A percentile compares a stretch with the other conserved stretches of the same genome.
Evolutionary conservation across 306 rosid genomes (phyloP).

Genomic region (Medicago ruthenica): DNA sequence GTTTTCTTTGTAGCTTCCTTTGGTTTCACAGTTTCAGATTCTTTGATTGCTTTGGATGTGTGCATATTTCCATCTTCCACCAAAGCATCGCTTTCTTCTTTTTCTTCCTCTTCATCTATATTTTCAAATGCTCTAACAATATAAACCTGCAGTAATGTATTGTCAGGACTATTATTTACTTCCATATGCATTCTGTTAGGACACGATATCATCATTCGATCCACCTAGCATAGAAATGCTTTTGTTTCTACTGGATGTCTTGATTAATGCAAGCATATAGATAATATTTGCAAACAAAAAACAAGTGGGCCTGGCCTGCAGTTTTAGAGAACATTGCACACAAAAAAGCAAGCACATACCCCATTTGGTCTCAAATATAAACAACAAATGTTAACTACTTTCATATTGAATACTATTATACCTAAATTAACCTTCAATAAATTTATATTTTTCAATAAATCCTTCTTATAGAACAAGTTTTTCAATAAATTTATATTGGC

Average conservation of each 20-base stretch:
- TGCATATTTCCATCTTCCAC: conserved; percentile 32
- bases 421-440: too few species aligned
- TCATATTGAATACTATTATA: too few species aligned
- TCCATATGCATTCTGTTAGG: not conserved
- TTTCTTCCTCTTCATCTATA: conserved; percentile 41
- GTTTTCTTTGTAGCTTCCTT: conserved; percentile 14
- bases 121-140: conserved; percentile 55
- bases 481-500: too few species aligned
- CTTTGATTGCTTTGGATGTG: conserved; percentile 37
- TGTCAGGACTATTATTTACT: conserved; percentile 4
- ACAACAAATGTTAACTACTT: too few species aligned
- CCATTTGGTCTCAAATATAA: too few species aligned
- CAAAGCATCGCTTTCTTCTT: conserved; percentile 20
- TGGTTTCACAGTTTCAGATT: conserved; percentile 29
- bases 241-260: too few species aligned
- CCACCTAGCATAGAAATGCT: too few species aligned
- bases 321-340: not conserved
- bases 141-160: conserved; percentile 55
- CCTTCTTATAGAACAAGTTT: too few species aligned
- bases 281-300: not conserved
- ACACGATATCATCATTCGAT: too few species aligned
- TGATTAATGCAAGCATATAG: too few species aligned
- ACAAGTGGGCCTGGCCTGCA: not conserved
- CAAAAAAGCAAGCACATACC: too few species aligned
- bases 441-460: too few species aligned